These are phyloP conservation scores for Holtermanniella nyarrowii DNA, from an alignment of 768 basidiomycete genomes.

Conservation along the genomic window DNA sequence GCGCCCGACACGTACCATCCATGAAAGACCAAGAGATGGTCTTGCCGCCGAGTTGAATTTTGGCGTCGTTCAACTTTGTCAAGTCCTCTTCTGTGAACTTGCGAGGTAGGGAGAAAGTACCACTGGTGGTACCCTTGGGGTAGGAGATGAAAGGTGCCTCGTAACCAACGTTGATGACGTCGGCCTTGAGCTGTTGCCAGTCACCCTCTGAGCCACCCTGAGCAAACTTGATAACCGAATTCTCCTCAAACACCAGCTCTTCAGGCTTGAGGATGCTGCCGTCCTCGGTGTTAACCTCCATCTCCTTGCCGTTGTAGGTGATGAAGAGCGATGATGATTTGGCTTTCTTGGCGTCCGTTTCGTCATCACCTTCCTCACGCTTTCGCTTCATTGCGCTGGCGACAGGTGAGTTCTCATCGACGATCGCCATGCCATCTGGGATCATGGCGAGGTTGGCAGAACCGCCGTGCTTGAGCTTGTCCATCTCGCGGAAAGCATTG, in stretches of 20 bases:
- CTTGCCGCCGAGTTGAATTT: slow-evolving; percentile 30
- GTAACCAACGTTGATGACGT: slow-evolving; percentile 27
- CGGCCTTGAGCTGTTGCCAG: slow-evolving; percentile 41
- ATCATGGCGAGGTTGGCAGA: slow-evolving; percentile 23
- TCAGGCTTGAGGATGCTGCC: slow-evolving; percentile 29
- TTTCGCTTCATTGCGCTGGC: slow-evolving; percentile 14
- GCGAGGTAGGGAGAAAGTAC: slow-evolving; percentile 29
- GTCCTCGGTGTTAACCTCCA: slow-evolving; percentile 29
- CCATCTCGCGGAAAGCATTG: slow-evolving; percentile 42
- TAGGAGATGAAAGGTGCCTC: slow-evolving; percentile 38
- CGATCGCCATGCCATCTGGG: slow-evolving; percentile 16
- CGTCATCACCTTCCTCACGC: slow-evolving; percentile 30
- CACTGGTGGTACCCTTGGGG: slow-evolving; percentile 34
- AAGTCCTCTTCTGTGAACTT: slow-evolving; percentile 33
- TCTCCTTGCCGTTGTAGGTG: slow-evolving; percentile 33
- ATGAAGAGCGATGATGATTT: slow-evolving; percentile 22
- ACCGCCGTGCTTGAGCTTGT: slow-evolving; percentile 25
- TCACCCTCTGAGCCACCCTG: slow-evolving; percentile 34
- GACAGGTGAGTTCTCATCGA: slow-evolving; percentile 12
- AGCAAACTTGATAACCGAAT: slow-evolving; percentile 36
- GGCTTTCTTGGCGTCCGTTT: slow-evolving; percentile 16
- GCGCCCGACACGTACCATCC: slow-evolving; percentile 15
- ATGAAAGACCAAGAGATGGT: slow-evolving; percentile 30
- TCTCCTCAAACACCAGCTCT: slow-evolving; percentile 25
- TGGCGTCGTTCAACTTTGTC: slow-evolving; percentile 28